These are phyloP conservation scores for Lipomyces spencermartinsiae DNA, from an alignment of 805 yeast genomes.

Conservation along the genomic window DNA sequence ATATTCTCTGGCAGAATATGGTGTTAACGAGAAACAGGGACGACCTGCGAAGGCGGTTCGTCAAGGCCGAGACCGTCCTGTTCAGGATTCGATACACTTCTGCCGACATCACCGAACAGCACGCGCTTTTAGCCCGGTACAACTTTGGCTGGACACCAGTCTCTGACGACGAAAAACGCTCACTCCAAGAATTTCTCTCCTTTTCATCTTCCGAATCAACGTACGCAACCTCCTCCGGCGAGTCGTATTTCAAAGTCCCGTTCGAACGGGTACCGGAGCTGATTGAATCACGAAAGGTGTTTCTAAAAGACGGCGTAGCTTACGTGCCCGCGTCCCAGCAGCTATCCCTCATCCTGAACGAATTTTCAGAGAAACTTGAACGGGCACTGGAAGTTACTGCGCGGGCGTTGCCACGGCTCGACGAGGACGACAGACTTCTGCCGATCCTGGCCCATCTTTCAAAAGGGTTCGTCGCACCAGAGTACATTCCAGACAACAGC, in stretches of 20 bases:
- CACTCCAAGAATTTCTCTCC: conserved; percentile 57
- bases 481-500: conserved; percentile 49
- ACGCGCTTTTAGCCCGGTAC: conserved; percentile 59
- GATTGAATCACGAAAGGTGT: conserved; percentile 74
- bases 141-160: conserved; percentile 78
- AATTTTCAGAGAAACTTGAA: conserved; percentile 62
- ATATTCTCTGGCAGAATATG: background rate
- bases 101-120: conserved; percentile 70
- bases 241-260: conserved; percentile 80
- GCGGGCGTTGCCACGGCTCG: conserved; percentile 79
- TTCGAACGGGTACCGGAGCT: conserved; percentile 84
- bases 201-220: conserved; percentile 55
- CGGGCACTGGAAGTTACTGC: conserved; percentile 68
- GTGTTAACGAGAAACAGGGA: conserved; percentile 50
- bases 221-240: conserved; percentile 46
- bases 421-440: conserved; percentile 87
- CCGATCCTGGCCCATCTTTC: conserved; percentile 84
- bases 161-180: conserved; percentile 62
- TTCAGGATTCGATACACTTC: conserved; percentile 75
- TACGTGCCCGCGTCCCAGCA: conserved; percentile 86
- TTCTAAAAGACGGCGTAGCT: conserved; percentile 71
- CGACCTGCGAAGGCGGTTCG: conserved; percentile 80
- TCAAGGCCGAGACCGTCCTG: conserved; percentile 74
- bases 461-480: conserved; percentile 63
- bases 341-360: conserved; percentile 68